These are phyloP conservation scores for Starmerella vaccinii DNA, from an alignment of 805 yeast genomes.

Conservation along the genomic window DNA sequence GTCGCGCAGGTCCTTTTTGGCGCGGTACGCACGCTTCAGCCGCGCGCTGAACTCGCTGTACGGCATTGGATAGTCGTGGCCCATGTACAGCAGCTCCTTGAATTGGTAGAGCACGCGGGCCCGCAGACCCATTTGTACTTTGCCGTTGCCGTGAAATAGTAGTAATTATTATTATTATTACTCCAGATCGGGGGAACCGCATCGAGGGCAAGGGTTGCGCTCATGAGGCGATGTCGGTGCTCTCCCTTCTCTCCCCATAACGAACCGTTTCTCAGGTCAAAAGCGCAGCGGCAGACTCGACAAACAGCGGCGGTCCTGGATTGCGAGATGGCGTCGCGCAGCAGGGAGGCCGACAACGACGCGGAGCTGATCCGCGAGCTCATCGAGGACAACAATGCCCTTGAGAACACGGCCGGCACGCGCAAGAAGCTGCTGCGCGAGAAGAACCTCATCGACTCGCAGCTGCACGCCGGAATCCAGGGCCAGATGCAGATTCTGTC, in stretches of 20 bases:
- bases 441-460: conserved; percentile 63
- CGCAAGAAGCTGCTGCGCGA: conserved; percentile 39
- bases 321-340: not conserved
- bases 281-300: not conserved
- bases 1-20: conserved; percentile 23
- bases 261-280: too few species aligned
- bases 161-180: too few species aligned
- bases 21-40: conserved; percentile 29
- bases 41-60: conserved; percentile 27
- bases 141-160: too few species aligned
- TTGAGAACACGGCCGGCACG: conserved; percentile 30
- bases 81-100: conserved; percentile 34
- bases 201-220: not conserved
- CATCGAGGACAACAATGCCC: conserved; percentile 24
- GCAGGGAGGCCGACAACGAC: conserved; percentile 7
- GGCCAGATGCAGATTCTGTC: conserved; percentile 50
- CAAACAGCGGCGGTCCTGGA: not conserved
- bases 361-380: conserved; percentile 23
- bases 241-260: too few species aligned
- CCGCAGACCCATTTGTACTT: conserved; percentile 11
- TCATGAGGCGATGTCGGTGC: too few species aligned
- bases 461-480: conserved; percentile 60
- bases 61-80: conserved; percentile 33
- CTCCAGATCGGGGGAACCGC: too few species aligned
- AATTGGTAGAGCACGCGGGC: conserved; percentile 28